Percentiles rank a stretch among this genome's conserved stretches.
Conservation (phyloP, 75 land plant species). For the Pinus taeda region DNA sequence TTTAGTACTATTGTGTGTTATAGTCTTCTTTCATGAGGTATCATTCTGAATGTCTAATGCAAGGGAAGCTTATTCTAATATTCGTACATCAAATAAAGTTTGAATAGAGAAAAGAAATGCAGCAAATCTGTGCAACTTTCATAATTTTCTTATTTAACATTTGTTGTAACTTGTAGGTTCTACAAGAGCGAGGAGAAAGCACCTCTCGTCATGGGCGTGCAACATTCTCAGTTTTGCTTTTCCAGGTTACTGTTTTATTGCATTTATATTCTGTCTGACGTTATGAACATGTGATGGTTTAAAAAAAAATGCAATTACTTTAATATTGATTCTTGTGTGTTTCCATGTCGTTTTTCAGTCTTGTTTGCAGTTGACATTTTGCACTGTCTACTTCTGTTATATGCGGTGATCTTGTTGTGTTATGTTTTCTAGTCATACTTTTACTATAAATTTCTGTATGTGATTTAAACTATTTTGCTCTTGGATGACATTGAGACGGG, state of each 20-base stretch:
- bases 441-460: background rate
- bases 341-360: background rate
- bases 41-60: background rate
- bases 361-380: background rate
- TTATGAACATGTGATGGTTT: background rate
- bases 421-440: background rate
- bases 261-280: background rate
- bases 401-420: background rate
- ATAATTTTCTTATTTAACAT: background rate
- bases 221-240: slow-evolving; percentile 95
- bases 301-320: background rate
- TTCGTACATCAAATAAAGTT: background rate
- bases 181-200: slow-evolving; percentile 98
- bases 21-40: background rate
- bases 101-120: background rate
- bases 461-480: background rate
- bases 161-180: slow-evolving; percentile 77
- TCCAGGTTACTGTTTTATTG: slow-evolving; percentile 59
- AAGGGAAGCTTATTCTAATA: no score
- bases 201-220: slow-evolving; percentile 99
- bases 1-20: background rate
- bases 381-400: background rate
- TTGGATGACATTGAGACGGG: background rate
- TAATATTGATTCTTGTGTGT: background rate
- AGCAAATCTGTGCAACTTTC: background rate